Percentiles rank a stretch among this genome's conserved stretches.
phyloP scores from a whole-genome alignment of 371 early-diverging fungal species.

The Capillidium rhysosporum region DNA sequence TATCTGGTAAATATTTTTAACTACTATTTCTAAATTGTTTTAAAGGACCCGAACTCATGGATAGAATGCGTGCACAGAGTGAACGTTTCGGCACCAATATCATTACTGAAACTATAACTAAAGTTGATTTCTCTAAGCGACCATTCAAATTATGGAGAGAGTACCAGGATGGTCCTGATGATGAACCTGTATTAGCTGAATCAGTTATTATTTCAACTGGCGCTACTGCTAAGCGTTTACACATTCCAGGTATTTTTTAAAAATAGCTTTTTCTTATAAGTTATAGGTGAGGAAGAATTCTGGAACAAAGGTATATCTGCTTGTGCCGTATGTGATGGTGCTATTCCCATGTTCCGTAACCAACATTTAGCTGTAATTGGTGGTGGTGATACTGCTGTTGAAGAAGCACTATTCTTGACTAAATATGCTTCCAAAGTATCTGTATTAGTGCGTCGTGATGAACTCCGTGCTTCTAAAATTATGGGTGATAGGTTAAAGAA shows the following conservation, averaged over 20 bases:
- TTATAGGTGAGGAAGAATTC: constrained; percentile 51
- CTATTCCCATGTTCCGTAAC: constrained; percentile 89
- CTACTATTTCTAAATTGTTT: constrained; percentile 48
- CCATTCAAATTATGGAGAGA: constrained; percentile 90
- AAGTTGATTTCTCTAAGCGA: constrained; percentile 52
- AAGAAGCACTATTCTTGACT: constrained; percentile 93
- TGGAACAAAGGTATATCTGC: constrained; percentile 97
- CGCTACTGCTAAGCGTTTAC: constrained; percentile 91
- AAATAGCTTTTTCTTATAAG: neutral
- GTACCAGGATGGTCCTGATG: constrained; percentile 28
- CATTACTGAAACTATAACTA: constrained; percentile 74
- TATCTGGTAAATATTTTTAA: constrained; percentile 6
- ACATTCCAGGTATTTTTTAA: constrained; percentile 22
- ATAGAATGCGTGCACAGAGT: constrained; percentile 63
- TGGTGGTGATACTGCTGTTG: constrained; percentile 98
- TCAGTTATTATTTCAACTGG: constrained; percentile 95
- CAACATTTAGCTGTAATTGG: constrained; percentile 89
- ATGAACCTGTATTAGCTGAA: constrained; percentile 48
- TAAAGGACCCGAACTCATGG: constrained; percentile 66
- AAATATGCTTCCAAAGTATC: constrained; percentile 84
- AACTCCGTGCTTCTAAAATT: constrained; percentile 90
- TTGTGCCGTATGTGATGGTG: constrained; percentile 99
- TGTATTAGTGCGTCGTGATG: constrained; percentile 88
- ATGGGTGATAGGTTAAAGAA: constrained; percentile 73
- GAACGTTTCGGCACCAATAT: constrained; percentile 64